Evolutionary conservation across 2,329 filamentous ascomycete genomes (phyloP).

Genomic region (Pseudopithomyces maydicus): DNA sequence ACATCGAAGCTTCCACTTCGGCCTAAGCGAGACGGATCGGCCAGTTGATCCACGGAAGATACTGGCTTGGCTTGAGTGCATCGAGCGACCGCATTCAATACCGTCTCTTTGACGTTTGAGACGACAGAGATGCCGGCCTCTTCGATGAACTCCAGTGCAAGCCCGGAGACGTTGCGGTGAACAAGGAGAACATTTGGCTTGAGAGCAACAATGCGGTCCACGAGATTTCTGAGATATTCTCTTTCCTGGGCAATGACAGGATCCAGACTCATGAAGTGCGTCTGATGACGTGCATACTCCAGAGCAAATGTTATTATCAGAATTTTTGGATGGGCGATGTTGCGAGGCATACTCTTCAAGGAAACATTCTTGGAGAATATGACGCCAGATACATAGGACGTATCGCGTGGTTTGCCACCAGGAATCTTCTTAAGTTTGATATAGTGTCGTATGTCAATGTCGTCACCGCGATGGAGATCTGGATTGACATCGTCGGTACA

Average conservation of each 20-base stretch:
- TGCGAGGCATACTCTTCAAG: conserved; percentile 92
- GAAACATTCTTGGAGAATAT: conserved; percentile 98
- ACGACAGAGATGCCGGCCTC: conserved; percentile 90
- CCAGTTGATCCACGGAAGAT: conserved; percentile 91
- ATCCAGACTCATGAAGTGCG: conserved; percentile 97
- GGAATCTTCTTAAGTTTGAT: conserved; percentile 97
- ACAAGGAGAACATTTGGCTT: conserved; percentile 87
- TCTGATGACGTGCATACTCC: conserved; percentile 90
- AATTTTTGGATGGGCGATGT: conserved; percentile 81
- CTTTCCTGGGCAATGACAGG: conserved; percentile 96
- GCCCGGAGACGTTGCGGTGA: conserved; percentile 87
- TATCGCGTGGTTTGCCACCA: conserved; percentile 86
- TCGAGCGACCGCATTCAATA: conserved; percentile 91
- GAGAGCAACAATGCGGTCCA: conserved; percentile 86
- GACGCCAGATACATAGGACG: conserved; percentile 93
- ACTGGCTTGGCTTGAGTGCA: conserved; percentile 92
- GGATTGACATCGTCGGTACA: conserved; percentile 95
- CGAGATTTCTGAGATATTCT: conserved; percentile 88
- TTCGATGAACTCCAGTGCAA: conserved; percentile 86
- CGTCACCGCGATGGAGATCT: conserved; percentile 85
- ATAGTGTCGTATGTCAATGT: conserved; percentile 97
- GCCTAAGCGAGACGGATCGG: conserved; percentile 75
- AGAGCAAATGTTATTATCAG: conserved; percentile 93
- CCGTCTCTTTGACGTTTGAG: conserved; percentile 95
- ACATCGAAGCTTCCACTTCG: conserved; percentile 88